phyloP scores from a whole-genome alignment of 2,329 filamentous ascomycete genomes.

The Fusarium tricinctum region DNA sequence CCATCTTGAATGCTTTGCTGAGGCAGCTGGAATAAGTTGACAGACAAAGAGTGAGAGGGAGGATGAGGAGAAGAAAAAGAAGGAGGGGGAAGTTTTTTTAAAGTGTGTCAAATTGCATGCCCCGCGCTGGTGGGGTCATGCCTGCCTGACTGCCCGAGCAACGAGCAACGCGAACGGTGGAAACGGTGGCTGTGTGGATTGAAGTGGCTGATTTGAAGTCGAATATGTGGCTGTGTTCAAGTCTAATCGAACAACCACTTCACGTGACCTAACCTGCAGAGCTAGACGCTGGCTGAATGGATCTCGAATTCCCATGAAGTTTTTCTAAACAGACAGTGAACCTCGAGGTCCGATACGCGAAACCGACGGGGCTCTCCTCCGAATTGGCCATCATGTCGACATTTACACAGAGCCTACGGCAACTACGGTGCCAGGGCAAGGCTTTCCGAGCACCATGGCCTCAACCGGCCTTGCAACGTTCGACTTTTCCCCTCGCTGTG shows the following conservation, averaged over 20 bases:
- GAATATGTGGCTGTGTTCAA: constrained; percentile 31
- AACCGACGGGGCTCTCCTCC: constrained; percentile 45
- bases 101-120: constrained; percentile 51
- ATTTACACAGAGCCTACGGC: constrained; percentile 54
- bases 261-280: constrained; percentile 47
- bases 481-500: constrained; percentile 46
- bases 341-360: constrained; percentile 43
- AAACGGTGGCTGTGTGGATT: constrained; percentile 30
- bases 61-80: constrained; percentile 47
- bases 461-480: constrained; percentile 44
- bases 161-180: constrained; percentile 37
- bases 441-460: constrained; percentile 51
- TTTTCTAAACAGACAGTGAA: constrained; percentile 47
- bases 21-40: constrained; percentile 50
- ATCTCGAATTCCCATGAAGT: constrained; percentile 44
- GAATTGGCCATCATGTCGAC: constrained; percentile 54
- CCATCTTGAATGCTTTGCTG: constrained; percentile 74
- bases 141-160: constrained; percentile 48
- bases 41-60: constrained; percentile 39
- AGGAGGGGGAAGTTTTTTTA: constrained; percentile 53
- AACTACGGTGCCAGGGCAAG: constrained; percentile 54
- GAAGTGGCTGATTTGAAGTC: constrained; percentile 11
- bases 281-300: constrained; percentile 25
- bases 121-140: constrained; percentile 52
- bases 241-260: constrained; percentile 2